A percentile compares a stretch with the other conserved stretches of the same genome.
Evolutionary conservation across 306 rosid genomes (phyloP).

Genomic region (Hippophae tibetana): DNA sequence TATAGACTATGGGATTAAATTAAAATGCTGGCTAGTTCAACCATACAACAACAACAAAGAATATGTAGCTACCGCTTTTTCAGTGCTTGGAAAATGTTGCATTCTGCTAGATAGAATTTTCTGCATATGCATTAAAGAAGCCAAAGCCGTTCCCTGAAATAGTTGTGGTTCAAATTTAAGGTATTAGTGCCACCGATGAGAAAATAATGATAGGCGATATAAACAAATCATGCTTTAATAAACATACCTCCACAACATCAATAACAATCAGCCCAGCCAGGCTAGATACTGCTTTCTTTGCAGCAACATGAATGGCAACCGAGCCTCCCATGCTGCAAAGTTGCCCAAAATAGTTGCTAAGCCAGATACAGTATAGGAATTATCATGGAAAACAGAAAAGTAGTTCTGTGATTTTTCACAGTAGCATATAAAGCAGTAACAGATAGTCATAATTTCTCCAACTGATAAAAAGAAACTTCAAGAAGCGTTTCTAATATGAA

Average conservation of each 20-base stretch:
- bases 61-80: constrained; percentile 56
- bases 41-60: too few relatives aligned
- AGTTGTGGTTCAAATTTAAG: constrained; percentile 16
- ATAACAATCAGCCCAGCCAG: constrained; percentile 90
- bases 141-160: constrained; percentile 95
- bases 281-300: constrained; percentile 50
- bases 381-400: neutral
- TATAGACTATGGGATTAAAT: too few relatives aligned
- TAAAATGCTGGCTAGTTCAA: too few relatives aligned
- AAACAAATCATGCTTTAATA: constrained; percentile 11
- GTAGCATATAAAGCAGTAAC: too few relatives aligned
- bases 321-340: constrained; percentile 88
- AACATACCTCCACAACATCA: constrained; percentile 93
- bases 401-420: neutral
- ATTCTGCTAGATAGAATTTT: constrained; percentile 71
- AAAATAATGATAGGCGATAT: constrained; percentile 10
- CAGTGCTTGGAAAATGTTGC: constrained; percentile 84
- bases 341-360: constrained; percentile 9
- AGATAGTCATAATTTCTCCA: too few relatives aligned
- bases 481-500: too few relatives aligned
- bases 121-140: constrained; percentile 91
- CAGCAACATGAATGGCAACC: constrained; percentile 88
- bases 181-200: constrained; percentile 6
- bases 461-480: too few relatives aligned
- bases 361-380: constrained; percentile 2